These are phyloP conservation scores for Cyberlindnera subsufficiens DNA, from an alignment of 805 yeast species.

Conservation along the genomic window DNA sequence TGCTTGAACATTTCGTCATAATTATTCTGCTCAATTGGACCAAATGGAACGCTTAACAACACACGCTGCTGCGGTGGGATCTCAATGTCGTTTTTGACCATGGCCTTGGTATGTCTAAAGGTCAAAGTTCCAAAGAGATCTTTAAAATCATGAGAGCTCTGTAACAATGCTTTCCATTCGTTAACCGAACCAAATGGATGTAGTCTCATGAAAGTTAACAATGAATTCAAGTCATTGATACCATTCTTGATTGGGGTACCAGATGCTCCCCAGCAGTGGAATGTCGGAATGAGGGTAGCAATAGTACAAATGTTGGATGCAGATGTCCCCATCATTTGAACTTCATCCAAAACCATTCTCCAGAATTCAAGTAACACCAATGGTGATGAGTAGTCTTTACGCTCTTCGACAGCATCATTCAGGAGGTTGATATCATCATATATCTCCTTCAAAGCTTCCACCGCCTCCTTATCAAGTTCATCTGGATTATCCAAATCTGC, in stretches of 20 bases:
- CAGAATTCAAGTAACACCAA: conserved; percentile 78
- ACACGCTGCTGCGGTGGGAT: conserved; percentile 76
- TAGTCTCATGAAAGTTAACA: conserved; percentile 59
- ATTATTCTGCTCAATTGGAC: conserved; percentile 79
- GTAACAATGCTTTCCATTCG: conserved; percentile 11
- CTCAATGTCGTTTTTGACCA: conserved; percentile 70
- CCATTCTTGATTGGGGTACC: conserved; percentile 84
- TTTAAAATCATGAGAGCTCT: conserved; percentile 32
- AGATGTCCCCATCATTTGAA: conserved; percentile 80
- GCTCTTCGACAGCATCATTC: conserved; percentile 2
- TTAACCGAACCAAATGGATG: conserved; percentile 48
- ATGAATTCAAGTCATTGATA: conserved; percentile 62
- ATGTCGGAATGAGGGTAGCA: conserved; percentile 72
- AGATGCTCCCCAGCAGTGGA: conserved; percentile 95
- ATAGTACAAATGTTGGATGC: conserved; percentile 74
- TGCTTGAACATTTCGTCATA: conserved; percentile 59
- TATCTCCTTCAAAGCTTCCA: conserved; percentile 7
- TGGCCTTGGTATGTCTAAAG: conserved; percentile 76
- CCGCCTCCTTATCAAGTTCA: conserved; percentile 1
- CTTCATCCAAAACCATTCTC: conserved; percentile 90
- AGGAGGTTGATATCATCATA: conserved; percentile 9
- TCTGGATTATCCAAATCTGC: background rate
- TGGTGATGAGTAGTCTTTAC: conserved; percentile 67
- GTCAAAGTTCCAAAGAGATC: conserved; percentile 49
- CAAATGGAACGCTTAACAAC: conserved; percentile 67